A percentile compares a stretch with the other conserved stretches of the same genome.
phyloP scores from a whole-genome alignment of 352 stramenopile species.

The Globisporangium paddicum region DNA sequence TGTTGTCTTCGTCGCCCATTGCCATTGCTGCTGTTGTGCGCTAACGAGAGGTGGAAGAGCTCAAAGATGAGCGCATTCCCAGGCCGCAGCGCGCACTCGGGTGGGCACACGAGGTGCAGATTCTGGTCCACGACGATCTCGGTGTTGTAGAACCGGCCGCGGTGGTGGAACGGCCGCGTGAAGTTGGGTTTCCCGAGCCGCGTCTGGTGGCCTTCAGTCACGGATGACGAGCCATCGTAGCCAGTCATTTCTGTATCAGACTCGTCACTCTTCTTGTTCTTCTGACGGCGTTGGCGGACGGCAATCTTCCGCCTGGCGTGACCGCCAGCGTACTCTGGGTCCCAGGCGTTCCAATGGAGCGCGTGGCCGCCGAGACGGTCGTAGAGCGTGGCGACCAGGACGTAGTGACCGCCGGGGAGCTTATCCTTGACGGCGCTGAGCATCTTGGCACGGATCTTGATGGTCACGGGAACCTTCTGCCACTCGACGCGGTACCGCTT shows the following conservation, averaged over 20 bases:
- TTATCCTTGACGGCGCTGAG: conserved; percentile 84
- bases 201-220: background rate
- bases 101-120: conserved; percentile 74
- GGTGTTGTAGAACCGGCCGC: conserved; percentile 83
- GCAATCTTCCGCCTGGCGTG: background rate
- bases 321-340: conserved; percentile 24
- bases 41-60: conserved; percentile 28
- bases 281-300: conserved; percentile 6
- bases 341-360: conserved; percentile 70
- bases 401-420: conserved; percentile 69
- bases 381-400: conserved; percentile 81
- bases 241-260: background rate
- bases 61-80: conserved; percentile 54
- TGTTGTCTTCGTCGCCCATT: conserved; percentile 2
- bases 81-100: conserved; percentile 48
- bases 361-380: conserved; percentile 78
- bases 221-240: background rate
- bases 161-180: conserved; percentile 70
- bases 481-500: conserved; percentile 71
- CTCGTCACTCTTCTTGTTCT: conserved; percentile 2
- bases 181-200: conserved; percentile 34
- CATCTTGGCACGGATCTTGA: conserved; percentile 60
- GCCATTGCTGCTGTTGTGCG: conserved; percentile 4
- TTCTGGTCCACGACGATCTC: conserved; percentile 77
- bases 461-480: conserved; percentile 61